Evolutionary conservation across 345 rosid genomes (phyloP), one percentile per base, ranked within the genome.

Genomic region (Rhodamnia argentea): DNA sequence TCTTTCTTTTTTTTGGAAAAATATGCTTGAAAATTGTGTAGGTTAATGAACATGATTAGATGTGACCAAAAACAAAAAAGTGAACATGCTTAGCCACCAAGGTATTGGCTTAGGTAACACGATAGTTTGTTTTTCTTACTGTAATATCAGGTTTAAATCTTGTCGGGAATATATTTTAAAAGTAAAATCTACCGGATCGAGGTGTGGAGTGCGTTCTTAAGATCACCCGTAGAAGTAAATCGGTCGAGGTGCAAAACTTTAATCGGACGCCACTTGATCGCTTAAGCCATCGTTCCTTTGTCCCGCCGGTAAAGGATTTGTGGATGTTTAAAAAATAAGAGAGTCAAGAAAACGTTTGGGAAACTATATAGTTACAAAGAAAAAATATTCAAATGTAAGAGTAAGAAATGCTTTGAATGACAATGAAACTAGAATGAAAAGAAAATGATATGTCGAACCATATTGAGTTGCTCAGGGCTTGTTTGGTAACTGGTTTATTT

Each of bases 241-340:
- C 0, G 6, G 3, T 32, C 1, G 6, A 70, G 18, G 3, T 70
- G 24, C 24, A 9, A 32, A 1, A 70, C 18, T 0, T 37, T 2
- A 10, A 16, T 20, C 7, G 13, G 10, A 29, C 24, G 8, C 12
- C 76, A 1, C 1, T 0, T 64, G 1, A 20, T 1, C 10, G 44
- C 44, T 64, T 64, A 64, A 64, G 44, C 1, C 76, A 16, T 16
- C 18, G 4, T 29, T 5, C 40, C 1, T 10, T 7, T 64, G 42
- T 22, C 44, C 3, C 1, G 0, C 4, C 32, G 12, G 24, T 4
- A 32, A 4, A 20, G 76, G 23, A 15, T 64, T 64, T 8, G 6
- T 5, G 44, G 44, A 16, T 32, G 44, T 20, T 62, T 37, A 16
- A 64, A 52, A 64, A 64, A 3, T 2, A 16, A 32, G 44, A 16